Evolutionary conservation across 108 stramenopile species (phyloP), one percentile per base, ranked within the genome.

Genomic region (Skeletonema marinoi): DNA sequence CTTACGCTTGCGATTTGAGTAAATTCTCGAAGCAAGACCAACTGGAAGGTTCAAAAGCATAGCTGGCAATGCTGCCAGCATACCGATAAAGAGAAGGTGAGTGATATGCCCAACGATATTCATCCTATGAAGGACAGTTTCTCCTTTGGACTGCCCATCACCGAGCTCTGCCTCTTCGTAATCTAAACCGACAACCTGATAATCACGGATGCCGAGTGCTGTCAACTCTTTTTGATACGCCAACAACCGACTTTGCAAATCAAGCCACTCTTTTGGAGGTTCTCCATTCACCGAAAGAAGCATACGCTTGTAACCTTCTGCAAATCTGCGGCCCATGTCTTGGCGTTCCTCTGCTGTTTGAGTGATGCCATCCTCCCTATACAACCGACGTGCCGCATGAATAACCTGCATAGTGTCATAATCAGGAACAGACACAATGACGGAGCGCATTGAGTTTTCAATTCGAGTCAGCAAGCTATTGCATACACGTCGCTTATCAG

Each of bases 351-450:
- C 61, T 46, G 85, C 90, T 39, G 64, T 88, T 72, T 81, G 91
- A 38, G 77, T 83, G 44, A 44, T 66, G 10, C 42, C 66, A 68
- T 68, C 71, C 44, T 70, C 59, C 48, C 90, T 90, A 60, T 89
- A 99, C 25, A 99, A 79, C 68, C 98, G 84, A 42, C 98, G 82
- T 17, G 96, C 97, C 1, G 97, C 97, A 83, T 98, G 96, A 60
- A 99, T 90, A 17, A 98, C 56, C 78, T 96, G 89, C 64, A 98
- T 70, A 12, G 88, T 92, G 59, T 97, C 93, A 87, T 98, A 98
- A 77, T 99, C 97, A 33, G 97, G 96, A 38, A 96, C 90, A 30
- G 96, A 92, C 8, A 99, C 96, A 71, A 99, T 93, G 17, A 97
- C 97, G 54, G 89, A 89, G 59, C 94, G 56, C 98, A 98, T 98